Conservation (phyloP, 2,329 filamentous ascomycete species). For the Arthrobotrys iridis region DNA sequence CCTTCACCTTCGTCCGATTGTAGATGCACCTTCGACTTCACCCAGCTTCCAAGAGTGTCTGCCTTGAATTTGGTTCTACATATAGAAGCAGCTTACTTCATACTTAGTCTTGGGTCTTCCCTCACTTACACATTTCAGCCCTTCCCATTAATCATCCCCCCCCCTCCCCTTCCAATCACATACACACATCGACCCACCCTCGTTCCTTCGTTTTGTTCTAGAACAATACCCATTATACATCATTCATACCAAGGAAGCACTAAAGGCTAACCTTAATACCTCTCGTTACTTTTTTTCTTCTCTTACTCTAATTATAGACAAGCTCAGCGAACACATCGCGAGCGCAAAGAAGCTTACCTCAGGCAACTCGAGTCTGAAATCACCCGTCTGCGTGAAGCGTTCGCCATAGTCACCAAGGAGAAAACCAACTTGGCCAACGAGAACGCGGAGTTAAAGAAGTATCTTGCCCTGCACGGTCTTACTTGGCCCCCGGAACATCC, state of each 20-base stretch:
- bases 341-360: conserved; percentile 96
- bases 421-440: conserved; percentile 80
- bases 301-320: conserved; percentile 73
- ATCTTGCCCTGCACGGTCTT: conserved; percentile 70
- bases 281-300: conserved; percentile 28
- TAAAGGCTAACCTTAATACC: conserved; percentile 36
- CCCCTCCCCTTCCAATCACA: not conserved
- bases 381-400: conserved; percentile 85
- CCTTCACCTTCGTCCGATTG: conserved; percentile 28
- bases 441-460: conserved; percentile 77
- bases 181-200: conserved; percentile 11
- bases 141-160: conserved; percentile 6
- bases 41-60: conserved; percentile 48
- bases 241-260: conserved; percentile 26
- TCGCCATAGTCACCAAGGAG: conserved; percentile 76
- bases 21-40: conserved; percentile 32
- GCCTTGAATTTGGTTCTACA: conserved; percentile 36
- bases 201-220: conserved; percentile 49
- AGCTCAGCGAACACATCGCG: conserved; percentile 94
- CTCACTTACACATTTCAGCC: conserved; percentile 14
- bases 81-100: conserved; percentile 23
- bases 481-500: conserved; percentile 62
- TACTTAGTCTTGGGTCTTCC: conserved; percentile 24
- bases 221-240: not conserved
- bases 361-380: conserved; percentile 93